Evolutionary conservation across 1,284 basidiomycete species (phyloP).

Genomic region (Coriolopsis trogii): DNA sequence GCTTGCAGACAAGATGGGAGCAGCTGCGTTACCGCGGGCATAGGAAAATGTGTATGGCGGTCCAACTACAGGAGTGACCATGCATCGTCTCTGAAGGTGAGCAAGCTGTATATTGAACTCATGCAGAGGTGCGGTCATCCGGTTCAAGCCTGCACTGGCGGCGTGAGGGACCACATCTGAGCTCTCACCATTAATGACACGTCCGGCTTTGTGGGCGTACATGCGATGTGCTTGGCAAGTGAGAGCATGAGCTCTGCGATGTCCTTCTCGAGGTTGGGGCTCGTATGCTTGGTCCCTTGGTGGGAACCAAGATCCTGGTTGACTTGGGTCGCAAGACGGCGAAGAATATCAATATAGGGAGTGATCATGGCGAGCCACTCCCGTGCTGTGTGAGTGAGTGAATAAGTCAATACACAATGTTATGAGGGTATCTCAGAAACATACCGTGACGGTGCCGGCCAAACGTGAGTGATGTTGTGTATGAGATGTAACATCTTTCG

Average conservation of each 20-base stretch:
- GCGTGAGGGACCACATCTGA: background rate
- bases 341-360: constrained; percentile 39
- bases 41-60: background rate
- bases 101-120: background rate
- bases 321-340: constrained; percentile 33
- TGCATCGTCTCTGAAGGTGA: background rate
- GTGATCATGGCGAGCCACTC: constrained; percentile 42
- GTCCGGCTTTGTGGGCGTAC: background rate
- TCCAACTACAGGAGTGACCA: background rate
- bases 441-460: constrained; percentile 38
- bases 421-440: constrained; percentile 34
- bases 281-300: constrained; percentile 34
- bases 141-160: background rate
- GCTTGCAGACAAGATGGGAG: no score
- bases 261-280: constrained; percentile 27
- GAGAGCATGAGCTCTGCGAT: background rate
- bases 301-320: constrained; percentile 33
- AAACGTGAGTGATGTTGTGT: constrained; percentile 41
- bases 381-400: constrained; percentile 42
- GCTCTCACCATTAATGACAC: background rate
- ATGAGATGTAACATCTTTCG: constrained; percentile 42
- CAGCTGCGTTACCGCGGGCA: background rate
- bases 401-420: constrained; percentile 38
- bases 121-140: background rate
- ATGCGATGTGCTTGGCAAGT: background rate